Evolutionary conservation across 495 filamentous ascomycete species (phyloP).

Genomic region (Tuber calosporum): DNA sequence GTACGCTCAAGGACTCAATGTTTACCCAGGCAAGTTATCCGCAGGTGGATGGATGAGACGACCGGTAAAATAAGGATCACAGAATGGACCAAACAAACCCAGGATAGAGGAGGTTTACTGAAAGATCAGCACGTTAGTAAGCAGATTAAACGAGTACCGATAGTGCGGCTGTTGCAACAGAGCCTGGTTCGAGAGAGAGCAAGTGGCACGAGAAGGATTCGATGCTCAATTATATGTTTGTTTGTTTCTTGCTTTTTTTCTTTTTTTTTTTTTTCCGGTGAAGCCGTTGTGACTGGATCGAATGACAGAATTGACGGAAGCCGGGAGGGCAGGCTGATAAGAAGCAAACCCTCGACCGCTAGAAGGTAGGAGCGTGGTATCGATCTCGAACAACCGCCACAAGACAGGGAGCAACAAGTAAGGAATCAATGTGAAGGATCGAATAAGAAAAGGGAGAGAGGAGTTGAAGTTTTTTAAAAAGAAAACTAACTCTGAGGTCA

Average conservation of each 20-base stretch:
- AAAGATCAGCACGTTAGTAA: background rate
- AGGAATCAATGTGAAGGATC: slow-evolving; percentile 4
- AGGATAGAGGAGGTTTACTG: background rate
- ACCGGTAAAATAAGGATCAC: background rate
- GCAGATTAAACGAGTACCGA: background rate
- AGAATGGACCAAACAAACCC: background rate
- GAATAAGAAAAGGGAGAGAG: background rate
- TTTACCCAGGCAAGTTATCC: background rate
- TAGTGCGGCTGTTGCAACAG: background rate
- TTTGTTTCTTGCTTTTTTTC: background rate
- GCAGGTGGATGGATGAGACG: background rate
- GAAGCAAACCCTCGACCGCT: background rate
- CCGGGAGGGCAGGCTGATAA: background rate
- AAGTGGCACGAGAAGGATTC: background rate
- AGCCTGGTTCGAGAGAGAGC: background rate
- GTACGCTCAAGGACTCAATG: background rate
- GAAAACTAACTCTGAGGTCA: background rate
- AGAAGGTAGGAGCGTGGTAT: slow-evolving; percentile 6
- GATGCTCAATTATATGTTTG: background rate
- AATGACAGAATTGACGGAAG: background rate
- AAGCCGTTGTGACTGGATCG: background rate
- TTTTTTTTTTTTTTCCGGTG: background rate
- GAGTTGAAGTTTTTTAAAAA: background rate
- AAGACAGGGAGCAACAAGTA: background rate
- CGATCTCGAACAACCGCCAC: background rate